Percentiles rank a stretch among this genome's conserved stretches.
These are phyloP conservation scores for Aspergillus costaricaensis DNA, from an alignment of 2,329 filamentous ascomycete genomes.

Conservation along the genomic window DNA sequence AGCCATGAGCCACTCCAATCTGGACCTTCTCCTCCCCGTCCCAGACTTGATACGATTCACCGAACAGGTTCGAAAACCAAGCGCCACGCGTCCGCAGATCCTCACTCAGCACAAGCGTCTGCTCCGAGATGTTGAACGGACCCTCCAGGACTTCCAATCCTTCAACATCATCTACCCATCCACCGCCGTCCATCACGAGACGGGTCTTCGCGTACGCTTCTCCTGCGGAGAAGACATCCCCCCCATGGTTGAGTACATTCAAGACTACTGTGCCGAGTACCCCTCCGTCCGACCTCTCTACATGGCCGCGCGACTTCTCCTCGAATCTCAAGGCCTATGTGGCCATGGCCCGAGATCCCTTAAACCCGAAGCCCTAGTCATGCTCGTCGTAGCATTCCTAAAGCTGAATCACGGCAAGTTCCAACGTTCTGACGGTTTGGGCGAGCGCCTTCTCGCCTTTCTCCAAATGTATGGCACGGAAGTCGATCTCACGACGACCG, in stretches of 20 bases:
- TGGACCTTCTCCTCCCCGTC: slow-evolving; percentile 52
- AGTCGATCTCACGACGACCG: slow-evolving; percentile 49
- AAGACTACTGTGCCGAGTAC: slow-evolving; percentile 51
- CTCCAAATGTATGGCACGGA: slow-evolving; percentile 51
- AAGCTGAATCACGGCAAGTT: slow-evolving; percentile 45
- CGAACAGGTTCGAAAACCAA: slow-evolving; percentile 33
- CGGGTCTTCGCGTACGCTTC: slow-evolving; percentile 56
- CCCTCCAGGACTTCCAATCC: slow-evolving; percentile 22
- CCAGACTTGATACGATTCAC: slow-evolving; percentile 26
- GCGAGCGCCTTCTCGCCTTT: slow-evolving; percentile 50
- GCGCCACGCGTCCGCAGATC: slow-evolving; percentile 36
- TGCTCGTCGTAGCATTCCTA: slow-evolving; percentile 59
- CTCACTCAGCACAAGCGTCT: slow-evolving; percentile 25
- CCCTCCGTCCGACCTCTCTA: slow-evolving; percentile 55
- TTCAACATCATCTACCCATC: slow-evolving; percentile 26
- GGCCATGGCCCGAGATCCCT: slow-evolving; percentile 53
- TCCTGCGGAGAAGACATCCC: slow-evolving; percentile 47
- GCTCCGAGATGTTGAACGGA: slow-evolving; percentile 26
- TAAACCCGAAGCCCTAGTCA: slow-evolving; percentile 57
- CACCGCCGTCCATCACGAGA: slow-evolving; percentile 21
- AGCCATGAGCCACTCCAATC: slow-evolving; percentile 55
- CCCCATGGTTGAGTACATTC: slow-evolving; percentile 46
- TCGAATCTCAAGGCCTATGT: slow-evolving; percentile 54
- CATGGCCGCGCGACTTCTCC: slow-evolving; percentile 50
- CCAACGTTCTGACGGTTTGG: slow-evolving; percentile 35